Evolutionary conservation across 2,329 filamentous ascomycete genomes (phyloP).

Genomic region (Daldinia sp.): DNA sequence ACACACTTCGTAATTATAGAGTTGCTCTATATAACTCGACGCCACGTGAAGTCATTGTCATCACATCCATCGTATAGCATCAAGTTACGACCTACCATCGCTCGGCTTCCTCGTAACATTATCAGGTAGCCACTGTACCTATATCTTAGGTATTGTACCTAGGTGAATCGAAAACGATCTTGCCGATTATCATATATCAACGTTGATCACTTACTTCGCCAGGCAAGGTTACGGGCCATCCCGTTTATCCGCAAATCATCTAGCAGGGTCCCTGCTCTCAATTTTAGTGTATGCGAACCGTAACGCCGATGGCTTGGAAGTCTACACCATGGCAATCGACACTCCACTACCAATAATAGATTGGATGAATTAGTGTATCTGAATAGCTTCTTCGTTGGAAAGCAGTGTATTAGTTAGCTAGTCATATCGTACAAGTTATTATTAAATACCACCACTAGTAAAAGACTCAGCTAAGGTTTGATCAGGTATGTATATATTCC

Average conservation of each 20-base stretch:
- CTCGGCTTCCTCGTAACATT: background rate
- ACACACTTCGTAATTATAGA: background rate
- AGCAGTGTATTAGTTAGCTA: background rate
- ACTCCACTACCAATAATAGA: background rate
- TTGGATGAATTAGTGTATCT: background rate
- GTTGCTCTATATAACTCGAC: constrained; percentile 6
- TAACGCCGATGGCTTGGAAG: background rate
- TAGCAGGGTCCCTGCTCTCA: constrained; percentile 9
- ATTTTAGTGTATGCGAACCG: background rate
- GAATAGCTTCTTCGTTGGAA: background rate
- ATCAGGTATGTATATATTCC: constrained; percentile 31
- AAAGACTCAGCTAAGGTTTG: constrained; percentile 1
- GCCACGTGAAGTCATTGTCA: background rate
- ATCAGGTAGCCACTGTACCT: background rate
- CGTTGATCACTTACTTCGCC: constrained; percentile 2
- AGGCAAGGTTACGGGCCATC: constrained; percentile 28
- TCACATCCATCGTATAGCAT: background rate
- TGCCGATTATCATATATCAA: constrained; percentile 15
- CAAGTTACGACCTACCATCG: background rate
- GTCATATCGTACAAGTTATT: background rate
- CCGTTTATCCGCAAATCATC: constrained; percentile 13
- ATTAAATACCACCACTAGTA: background rate
- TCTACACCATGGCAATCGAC: background rate
- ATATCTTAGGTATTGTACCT: background rate
- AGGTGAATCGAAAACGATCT: constrained; percentile 5